Conservation (phyloP, 2,329 filamentous ascomycete genomes). For the Colletotrichum godetiae region DNA sequence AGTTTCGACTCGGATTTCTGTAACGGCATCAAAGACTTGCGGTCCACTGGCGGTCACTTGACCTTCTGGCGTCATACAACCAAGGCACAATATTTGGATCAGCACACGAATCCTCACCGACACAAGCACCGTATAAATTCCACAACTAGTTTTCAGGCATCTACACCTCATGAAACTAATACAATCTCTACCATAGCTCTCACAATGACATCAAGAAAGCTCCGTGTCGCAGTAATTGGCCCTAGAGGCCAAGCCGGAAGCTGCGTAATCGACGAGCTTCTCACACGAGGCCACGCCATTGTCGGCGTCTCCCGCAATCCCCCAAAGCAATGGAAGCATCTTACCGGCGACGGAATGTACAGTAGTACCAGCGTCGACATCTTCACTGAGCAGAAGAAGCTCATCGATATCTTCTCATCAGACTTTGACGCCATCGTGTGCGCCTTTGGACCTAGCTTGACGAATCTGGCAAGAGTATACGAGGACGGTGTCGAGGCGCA, state of each 20-base stretch:
- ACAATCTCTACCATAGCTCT: too few species aligned
- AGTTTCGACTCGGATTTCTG: too few species aligned
- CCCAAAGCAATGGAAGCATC: not conserved
- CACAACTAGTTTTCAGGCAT: too few species aligned
- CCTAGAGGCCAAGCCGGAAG: slow-evolving; percentile 9
- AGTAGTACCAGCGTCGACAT: not conserved
- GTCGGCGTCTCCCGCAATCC: slow-evolving; percentile 6
- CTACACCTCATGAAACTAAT: too few species aligned
- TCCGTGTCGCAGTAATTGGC: not conserved
- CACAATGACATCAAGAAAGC: not conserved
- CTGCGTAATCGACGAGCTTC: slow-evolving; percentile 4
- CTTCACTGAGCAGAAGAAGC: not conserved
- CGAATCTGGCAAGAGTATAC: not conserved
- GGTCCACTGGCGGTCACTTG: too few species aligned
- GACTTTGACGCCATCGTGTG: slow-evolving; percentile 3
- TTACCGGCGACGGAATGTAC: not conserved
- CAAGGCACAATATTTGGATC: too few species aligned
- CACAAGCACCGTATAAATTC: too few species aligned
- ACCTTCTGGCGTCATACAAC: too few species aligned
- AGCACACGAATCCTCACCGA: too few species aligned
- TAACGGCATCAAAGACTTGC: too few species aligned
- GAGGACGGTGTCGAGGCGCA: not conserved
- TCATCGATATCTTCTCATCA: not conserved
- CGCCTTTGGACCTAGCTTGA: not conserved
- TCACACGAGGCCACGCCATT: not conserved